A percentile compares a stretch with the other conserved stretches of the same genome.
Conservation (phyloP, 805 yeast genomes). For the Lachancea sp. region DNA sequence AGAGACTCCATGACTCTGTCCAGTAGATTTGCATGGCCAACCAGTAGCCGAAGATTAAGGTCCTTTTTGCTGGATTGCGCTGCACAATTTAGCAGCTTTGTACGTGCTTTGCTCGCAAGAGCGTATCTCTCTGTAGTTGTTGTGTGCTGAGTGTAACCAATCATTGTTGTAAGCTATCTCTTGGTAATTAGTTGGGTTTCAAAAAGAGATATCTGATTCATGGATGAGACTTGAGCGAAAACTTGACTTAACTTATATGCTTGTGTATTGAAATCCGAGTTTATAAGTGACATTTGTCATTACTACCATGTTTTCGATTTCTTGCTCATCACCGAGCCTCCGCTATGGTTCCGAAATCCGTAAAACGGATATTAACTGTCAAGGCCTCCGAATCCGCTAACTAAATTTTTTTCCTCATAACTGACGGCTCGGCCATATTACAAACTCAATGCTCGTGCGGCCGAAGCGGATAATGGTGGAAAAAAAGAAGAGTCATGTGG, state of each 20-base stretch:
- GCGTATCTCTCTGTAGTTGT: slow-evolving; percentile 9
- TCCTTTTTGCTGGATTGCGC: slow-evolving; percentile 17
- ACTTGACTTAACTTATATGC: neutral
- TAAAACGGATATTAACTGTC: neutral
- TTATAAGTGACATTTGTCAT: neutral
- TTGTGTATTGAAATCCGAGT: neutral
- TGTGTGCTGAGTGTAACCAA: neutral
- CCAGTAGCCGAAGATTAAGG: slow-evolving; percentile 24
- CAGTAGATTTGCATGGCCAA: slow-evolving; percentile 31
- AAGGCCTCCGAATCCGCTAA: neutral
- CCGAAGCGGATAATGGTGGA: neutral
- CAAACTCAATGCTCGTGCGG: neutral
- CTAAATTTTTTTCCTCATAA: neutral
- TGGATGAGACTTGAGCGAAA: neutral
- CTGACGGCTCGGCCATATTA: no score
- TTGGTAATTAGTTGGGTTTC: neutral
- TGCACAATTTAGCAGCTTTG: slow-evolving; percentile 21
- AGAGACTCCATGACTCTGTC: slow-evolving; percentile 25
- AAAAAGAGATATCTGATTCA: neutral
- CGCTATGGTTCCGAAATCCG: slow-evolving; percentile 6
- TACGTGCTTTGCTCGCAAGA: slow-evolving; percentile 21
- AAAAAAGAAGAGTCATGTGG: neutral
- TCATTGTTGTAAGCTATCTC: neutral
- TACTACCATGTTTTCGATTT: neutral
- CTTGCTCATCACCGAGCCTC: slow-evolving; percentile 1